A percentile compares a stretch with the other conserved stretches of the same genome.
These are phyloP conservation scores for Gaeumannomyces sp. DNA, from an alignment of 2,329 filamentous ascomycete species.

Conservation along the genomic window DNA sequence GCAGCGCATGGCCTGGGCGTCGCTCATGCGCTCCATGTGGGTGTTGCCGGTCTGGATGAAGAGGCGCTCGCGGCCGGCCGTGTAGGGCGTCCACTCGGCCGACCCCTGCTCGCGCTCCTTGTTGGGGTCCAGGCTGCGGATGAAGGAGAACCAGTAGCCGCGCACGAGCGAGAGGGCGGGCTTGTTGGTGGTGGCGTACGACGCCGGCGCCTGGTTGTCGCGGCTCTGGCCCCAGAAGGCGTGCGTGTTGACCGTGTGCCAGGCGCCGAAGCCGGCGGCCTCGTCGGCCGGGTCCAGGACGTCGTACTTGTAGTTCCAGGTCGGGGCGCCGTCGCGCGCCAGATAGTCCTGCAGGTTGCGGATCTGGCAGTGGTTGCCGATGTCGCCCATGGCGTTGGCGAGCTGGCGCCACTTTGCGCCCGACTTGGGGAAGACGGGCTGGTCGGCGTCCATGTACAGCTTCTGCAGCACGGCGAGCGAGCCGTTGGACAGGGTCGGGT, in stretches of 20 bases:
- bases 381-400: conserved; percentile 6
- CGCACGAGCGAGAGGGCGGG: conserved; percentile 55
- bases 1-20: conserved; percentile 1
- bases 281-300: conserved; percentile 53
- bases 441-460: conserved; percentile 5
- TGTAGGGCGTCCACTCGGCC: conserved; percentile 44
- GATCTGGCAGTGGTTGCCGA: conserved; percentile 6
- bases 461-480: conserved; percentile 3
- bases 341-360: conserved; percentile 7
- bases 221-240: conserved; percentile 63
- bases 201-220: conserved; percentile 39
- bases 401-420: conserved; percentile 6
- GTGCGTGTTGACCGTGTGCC: conserved; percentile 59
- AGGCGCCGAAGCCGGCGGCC: conserved; percentile 52
- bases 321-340: not conserved
- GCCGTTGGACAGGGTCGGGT: not conserved
- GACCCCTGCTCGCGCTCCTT: conserved; percentile 33
- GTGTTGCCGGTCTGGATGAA: conserved; percentile 9
- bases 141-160: conserved; percentile 70
- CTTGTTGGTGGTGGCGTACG: conserved; percentile 52
- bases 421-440: conserved; percentile 6
- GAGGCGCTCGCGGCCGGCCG: not conserved
- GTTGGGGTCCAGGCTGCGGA: conserved; percentile 62
- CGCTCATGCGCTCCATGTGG: conserved; percentile 10
- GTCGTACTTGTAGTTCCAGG: conserved; percentile 54